These are phyloP conservation scores for Rhododendron molle DNA, from an alignment of 148 eudicot genomes.

Conservation along the genomic window DNA sequence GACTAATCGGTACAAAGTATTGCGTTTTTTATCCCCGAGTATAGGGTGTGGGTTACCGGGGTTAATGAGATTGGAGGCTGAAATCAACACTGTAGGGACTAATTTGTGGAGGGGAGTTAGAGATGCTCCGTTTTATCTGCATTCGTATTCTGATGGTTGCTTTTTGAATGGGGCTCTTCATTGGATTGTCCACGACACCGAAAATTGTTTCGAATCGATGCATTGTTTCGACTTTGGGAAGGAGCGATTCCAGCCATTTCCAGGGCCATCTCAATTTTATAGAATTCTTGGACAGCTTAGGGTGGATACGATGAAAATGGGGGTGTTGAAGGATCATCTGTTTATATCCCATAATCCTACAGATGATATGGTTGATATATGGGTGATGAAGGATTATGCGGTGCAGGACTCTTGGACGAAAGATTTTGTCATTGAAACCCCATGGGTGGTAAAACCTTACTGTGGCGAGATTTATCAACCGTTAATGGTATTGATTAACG, in stretches of 20 bases:
- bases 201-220: constrained; percentile 6
- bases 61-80: constrained; percentile 4
- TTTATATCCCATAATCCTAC: neutral
- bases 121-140: constrained; percentile 23
- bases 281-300: neutral
- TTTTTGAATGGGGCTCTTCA: constrained; percentile 29
- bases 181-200: constrained; percentile 25
- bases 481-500: constrained; percentile 14
- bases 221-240: constrained; percentile 35
- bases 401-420: constrained; percentile 32
- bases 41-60: neutral
- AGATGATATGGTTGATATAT: constrained; percentile 19
- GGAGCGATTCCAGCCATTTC: constrained; percentile 20
- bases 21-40: constrained; percentile 3
- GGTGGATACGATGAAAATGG: neutral
- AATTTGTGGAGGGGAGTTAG: constrained; percentile 28
- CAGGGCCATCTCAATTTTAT: constrained; percentile 21
- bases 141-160: constrained; percentile 29
- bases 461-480: neutral
- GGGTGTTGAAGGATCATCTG: neutral
- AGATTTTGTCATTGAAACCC: constrained; percentile 30
- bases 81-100: constrained; percentile 23
- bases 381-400: constrained; percentile 33
- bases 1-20: constrained; percentile 23
- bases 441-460: neutral